A percentile compares a stretch with the other conserved stretches of the same genome.
These are phyloP conservation scores for Triangularia setosa DNA, from an alignment of 2,329 filamentous ascomycete genomes.

Conservation along the genomic window DNA sequence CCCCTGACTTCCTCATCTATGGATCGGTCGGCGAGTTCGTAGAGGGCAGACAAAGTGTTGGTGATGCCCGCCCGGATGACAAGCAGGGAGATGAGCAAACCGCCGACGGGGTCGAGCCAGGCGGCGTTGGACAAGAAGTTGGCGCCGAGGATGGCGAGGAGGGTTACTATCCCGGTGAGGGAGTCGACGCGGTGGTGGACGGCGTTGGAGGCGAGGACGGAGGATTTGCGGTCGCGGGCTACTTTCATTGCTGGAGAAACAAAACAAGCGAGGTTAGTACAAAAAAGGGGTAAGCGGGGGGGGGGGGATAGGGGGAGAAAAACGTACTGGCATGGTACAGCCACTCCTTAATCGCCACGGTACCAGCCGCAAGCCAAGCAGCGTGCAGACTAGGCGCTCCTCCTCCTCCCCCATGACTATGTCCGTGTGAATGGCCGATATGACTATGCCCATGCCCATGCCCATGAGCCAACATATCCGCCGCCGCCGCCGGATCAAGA, in stretches of 20 bases:
- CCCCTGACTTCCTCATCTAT: slow-evolving; percentile 80
- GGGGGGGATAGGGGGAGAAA: not conserved
- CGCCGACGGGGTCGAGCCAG: slow-evolving; percentile 93
- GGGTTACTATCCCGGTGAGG: slow-evolving; percentile 87
- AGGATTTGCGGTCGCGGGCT: slow-evolving; percentile 88
- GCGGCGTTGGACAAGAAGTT: slow-evolving; percentile 80
- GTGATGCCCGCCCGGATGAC: slow-evolving; percentile 85
- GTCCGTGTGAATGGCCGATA: slow-evolving; percentile 62
- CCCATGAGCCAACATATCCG: slow-evolving; percentile 49
- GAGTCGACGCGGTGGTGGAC: slow-evolving; percentile 96
- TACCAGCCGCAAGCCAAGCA: slow-evolving; percentile 87
- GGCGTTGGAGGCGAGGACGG: slow-evolving; percentile 91
- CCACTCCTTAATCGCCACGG: slow-evolving; percentile 93
- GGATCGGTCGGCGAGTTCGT: slow-evolving; percentile 86
- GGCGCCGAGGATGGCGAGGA: slow-evolving; percentile 82
- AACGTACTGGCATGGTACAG: slow-evolving; percentile 91
- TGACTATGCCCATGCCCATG: slow-evolving; percentile 61
- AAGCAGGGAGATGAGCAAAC: slow-evolving; percentile 86
- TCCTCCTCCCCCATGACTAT: slow-evolving; percentile 36
- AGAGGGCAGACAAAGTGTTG: slow-evolving; percentile 77
- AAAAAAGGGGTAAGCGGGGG: not conserved
- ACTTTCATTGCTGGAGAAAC: slow-evolving; percentile 84
- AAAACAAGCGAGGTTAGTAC: not conserved
- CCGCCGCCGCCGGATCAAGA: slow-evolving; percentile 56
- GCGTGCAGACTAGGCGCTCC: slow-evolving; percentile 83